phyloP scores from a whole-genome alignment of 1,284 basidiomycete species.

The Rhodotorula sp. region DNA sequence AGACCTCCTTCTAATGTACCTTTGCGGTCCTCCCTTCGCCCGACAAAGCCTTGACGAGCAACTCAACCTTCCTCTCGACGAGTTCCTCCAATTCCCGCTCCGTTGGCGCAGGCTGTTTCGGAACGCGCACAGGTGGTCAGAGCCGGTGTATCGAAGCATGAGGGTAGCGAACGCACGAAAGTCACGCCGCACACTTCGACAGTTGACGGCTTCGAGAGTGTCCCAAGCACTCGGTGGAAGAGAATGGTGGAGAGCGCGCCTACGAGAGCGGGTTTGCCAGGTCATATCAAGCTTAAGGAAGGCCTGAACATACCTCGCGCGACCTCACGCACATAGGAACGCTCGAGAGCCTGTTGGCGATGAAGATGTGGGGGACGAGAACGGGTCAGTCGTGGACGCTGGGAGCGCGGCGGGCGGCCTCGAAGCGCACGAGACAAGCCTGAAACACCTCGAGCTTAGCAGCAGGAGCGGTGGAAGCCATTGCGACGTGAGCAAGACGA shows the following conservation, averaged over 20 bases:
- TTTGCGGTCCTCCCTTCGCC: neutral
- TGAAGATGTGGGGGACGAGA: neutral
- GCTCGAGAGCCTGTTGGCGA: slow-evolving; percentile 16
- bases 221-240: slow-evolving; percentile 28
- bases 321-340: slow-evolving; percentile 4
- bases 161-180: slow-evolving; percentile 6
- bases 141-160: neutral
- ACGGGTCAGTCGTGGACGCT: neutral
- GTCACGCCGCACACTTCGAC: slow-evolving; percentile 21
- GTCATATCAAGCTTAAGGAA: rapidly evolving
- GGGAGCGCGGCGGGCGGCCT: neutral
- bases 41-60: neutral
- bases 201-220: neutral
- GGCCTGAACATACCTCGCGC: slow-evolving; percentile 8
- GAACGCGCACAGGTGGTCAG: too few species aligned
- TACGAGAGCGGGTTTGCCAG: neutral
- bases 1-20: neutral
- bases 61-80: slow-evolving; percentile 19
- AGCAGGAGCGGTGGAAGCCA: neutral
- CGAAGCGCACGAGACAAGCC: neutral
- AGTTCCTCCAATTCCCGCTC: slow-evolving; percentile 18
- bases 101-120: slow-evolving; percentile 12
- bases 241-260: slow-evolving; percentile 28
- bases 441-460: slow-evolving; percentile 5
- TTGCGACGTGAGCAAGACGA: neutral